Evolutionary conservation across 2,329 filamentous ascomycete genomes (phyloP).

Genomic region (Penicillium sp.): DNA sequence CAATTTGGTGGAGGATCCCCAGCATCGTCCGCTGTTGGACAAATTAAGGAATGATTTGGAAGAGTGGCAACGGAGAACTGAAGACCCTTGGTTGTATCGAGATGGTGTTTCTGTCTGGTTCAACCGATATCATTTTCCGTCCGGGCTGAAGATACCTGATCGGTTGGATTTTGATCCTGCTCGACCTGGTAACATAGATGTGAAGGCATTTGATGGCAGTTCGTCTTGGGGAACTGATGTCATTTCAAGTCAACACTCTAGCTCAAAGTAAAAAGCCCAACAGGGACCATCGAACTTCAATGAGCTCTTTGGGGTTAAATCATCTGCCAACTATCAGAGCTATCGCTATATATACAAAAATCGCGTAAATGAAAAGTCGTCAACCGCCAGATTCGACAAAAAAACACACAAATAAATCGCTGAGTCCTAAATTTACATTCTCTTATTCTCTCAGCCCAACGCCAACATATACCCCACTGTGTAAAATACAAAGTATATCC

Average conservation of each 20-base stretch:
- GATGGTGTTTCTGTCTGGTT: slow-evolving; percentile 27
- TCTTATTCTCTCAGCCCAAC: neutral
- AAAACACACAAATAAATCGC: no score
- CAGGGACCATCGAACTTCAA: neutral
- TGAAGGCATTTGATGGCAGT: neutral
- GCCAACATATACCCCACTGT: neutral
- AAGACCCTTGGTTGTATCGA: slow-evolving; percentile 41
- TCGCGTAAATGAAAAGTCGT: no score
- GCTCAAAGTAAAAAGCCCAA: neutral
- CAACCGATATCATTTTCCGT: slow-evolving; percentile 13
- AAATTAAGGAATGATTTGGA: slow-evolving; percentile 39
- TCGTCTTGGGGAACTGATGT: neutral
- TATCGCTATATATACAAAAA: no score
- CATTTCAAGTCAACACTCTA: neutral
- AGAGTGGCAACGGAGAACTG: slow-evolving; percentile 38
- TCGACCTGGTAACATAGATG: slow-evolving; percentile 9
- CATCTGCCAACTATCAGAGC: no score
- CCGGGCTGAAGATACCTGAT: slow-evolving; percentile 22
- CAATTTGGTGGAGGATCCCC: slow-evolving; percentile 46
- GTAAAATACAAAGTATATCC: no score
- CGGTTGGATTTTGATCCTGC: slow-evolving; percentile 25
- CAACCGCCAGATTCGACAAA: no score
- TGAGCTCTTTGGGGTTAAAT: no score
- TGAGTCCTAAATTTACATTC: no score
- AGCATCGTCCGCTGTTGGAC: slow-evolving; percentile 35